phyloP scores from a whole-genome alignment of 202 grass and related monocot species.

The Sporobolus alterniflorus region DNA sequence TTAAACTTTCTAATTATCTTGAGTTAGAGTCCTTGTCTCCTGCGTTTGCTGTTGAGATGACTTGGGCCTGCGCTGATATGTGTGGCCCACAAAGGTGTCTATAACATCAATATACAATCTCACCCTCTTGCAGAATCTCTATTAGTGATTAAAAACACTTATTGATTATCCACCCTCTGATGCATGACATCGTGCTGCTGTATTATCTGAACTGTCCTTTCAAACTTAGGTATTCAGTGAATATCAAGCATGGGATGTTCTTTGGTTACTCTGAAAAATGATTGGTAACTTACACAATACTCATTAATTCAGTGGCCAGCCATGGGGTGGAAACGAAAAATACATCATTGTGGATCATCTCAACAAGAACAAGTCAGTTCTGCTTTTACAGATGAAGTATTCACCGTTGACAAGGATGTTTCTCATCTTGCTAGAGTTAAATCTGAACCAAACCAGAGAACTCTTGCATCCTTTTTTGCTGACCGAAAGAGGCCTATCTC shows the following conservation, averaged over 20 bases:
- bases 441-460: too few relatives aligned
- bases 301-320: conserved; percentile 13
- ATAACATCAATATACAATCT: not conserved
- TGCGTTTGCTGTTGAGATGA: too few relatives aligned
- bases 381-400: conserved; percentile 32
- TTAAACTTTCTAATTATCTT: too few relatives aligned
- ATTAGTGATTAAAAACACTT: conserved; percentile 14
- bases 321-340: conserved; percentile 33
- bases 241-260: not conserved
- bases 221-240: conserved; percentile 4
- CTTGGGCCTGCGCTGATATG: too few relatives aligned
- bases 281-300: not conserved
- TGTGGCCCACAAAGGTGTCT: too few relatives aligned
- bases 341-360: conserved; percentile 37
- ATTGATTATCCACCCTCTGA: not conserved
- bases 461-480: too few relatives aligned
- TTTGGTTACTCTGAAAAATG: conserved; percentile 3
- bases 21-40: too few relatives aligned
- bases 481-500: too few relatives aligned
- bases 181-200: conserved; percentile 4
- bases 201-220: conserved; percentile 17
- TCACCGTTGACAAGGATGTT: conserved; percentile 57
- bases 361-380: conserved; percentile 20
- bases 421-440: conserved; percentile 66
- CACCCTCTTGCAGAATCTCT: not conserved